Evolutionary conservation across 2,329 filamentous ascomycete species (phyloP), one percentile per base, ranked within the genome.

Genomic region (Mycosphaerelloides madeirae): DNA sequence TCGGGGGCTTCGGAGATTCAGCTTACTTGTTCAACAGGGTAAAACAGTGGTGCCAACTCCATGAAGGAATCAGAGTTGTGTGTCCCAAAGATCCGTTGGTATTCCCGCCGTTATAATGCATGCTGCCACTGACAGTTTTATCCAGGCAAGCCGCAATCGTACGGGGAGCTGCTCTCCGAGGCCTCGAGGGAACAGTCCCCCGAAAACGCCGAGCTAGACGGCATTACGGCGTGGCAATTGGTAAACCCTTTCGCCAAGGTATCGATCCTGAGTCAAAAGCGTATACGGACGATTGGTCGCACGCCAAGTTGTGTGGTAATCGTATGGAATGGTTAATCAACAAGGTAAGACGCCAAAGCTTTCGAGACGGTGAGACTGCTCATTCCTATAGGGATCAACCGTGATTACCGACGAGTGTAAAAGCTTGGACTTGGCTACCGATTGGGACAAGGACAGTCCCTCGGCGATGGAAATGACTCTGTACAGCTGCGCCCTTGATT

Each of bases 1-100:
- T 52, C 20, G 49, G 49, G 12, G 49, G 49, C 11, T 52, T 52
- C 18, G 49, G 46, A 34, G 49, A 49, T 11, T 52, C 49, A 3
- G 31, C 43, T 13, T 46, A 52, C 31, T 28, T 52, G 19, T 38
- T 32, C 18, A 31, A 31, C 3, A 22, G 32, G 12, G 25, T 52
- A 13, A 43, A 42, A 34, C 28, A 40, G 6, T 52, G 46, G 46
- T 49, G 46, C 32, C 16, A 35, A 19, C 16, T 15, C 15, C 41
- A 36, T 12, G 22, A 33, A 31, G 28, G 46, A 12, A 49, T 52
- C 9, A 29, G 33, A 12, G 29, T 42, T 3, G 19, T 46, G 16
- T 43, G 43, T 16, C 42, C 42, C 6, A 31, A 43, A 19, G 28
- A 52, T 31, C 46, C 49, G 42, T 48, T 20, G 40, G 45, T 25